phyloP scores from a whole-genome alignment of 2,329 filamentous ascomycete genomes.

The Colletotrichum echinochloae region DNA sequence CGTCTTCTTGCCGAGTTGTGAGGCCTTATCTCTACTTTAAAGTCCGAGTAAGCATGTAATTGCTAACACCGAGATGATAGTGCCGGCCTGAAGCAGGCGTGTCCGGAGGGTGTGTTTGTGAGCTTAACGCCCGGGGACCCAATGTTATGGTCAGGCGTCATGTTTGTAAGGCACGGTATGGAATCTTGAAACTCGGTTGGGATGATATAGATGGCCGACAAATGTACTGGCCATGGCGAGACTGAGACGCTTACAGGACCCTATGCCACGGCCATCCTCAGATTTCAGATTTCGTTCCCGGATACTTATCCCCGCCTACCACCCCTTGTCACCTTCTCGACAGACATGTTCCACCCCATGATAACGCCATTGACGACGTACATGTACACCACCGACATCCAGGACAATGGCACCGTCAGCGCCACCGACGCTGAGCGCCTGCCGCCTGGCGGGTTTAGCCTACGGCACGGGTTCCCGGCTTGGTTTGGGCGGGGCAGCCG shows the following conservation, averaged over 20 bases:
- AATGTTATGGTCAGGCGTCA: slow-evolving; percentile 86
- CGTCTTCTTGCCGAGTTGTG: slow-evolving; percentile 87
- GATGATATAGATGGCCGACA: neutral
- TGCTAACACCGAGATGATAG: slow-evolving; percentile 58
- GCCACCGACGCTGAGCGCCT: slow-evolving; percentile 85
- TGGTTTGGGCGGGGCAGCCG: slow-evolving; percentile 80
- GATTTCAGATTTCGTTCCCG: slow-evolving; percentile 91
- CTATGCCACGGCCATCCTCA: slow-evolving; percentile 86
- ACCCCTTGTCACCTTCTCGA: slow-evolving; percentile 87
- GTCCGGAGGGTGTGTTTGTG: slow-evolving; percentile 89
- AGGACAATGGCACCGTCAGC: slow-evolving; percentile 81
- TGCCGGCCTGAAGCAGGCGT: slow-evolving; percentile 82
- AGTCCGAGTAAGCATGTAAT: slow-evolving; percentile 42
- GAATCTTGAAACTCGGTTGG: neutral
- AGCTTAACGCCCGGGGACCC: slow-evolving; percentile 85
- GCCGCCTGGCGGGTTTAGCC: slow-evolving; percentile 89
- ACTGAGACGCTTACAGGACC: slow-evolving; percentile 70
- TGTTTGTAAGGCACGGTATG: slow-evolving; percentile 90
- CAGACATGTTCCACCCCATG: slow-evolving; percentile 94
- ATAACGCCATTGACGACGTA: slow-evolving; percentile 95
- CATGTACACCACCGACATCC: slow-evolving; percentile 85
- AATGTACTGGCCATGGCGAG: neutral
- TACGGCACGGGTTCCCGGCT: slow-evolving; percentile 88
- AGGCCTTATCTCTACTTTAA: slow-evolving; percentile 16
- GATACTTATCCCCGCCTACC: slow-evolving; percentile 81